Conservation (phyloP, 202 grass and related monocot species). For the Brachypodium distachyon region DNA sequence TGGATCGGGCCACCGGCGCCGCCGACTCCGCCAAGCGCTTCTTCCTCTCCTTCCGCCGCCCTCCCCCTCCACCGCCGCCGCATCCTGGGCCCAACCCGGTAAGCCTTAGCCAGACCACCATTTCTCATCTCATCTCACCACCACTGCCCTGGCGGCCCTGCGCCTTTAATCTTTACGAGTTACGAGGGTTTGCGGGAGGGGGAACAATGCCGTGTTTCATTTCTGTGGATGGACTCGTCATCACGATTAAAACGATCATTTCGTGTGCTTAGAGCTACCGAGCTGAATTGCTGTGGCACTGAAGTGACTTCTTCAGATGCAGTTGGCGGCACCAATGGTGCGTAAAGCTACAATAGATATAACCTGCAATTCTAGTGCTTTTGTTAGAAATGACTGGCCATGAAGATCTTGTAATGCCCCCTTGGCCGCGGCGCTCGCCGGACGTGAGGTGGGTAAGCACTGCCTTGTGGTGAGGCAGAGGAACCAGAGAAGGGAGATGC, state of each 20-base stretch:
- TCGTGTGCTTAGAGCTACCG: not conserved
- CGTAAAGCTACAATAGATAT: not conserved
- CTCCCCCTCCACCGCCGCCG: slow-evolving; percentile 5
- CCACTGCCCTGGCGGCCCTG: no score
- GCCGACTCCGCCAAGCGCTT: slow-evolving; percentile 55
- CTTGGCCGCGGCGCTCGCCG: no score
- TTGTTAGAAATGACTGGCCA: not conserved
- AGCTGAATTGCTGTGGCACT: not conserved
- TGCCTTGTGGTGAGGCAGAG: no score
- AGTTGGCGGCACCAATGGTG: not conserved
- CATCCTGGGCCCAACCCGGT: slow-evolving; percentile 40
- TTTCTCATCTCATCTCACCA: not conserved
- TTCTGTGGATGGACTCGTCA: not conserved
- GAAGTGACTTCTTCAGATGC: not conserved
- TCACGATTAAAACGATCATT: not conserved
- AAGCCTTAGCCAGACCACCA: not conserved
- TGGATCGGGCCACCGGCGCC: slow-evolving; percentile 46
- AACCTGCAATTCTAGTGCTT: not conserved
- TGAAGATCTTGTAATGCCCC: not conserved
- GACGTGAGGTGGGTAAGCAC: no score
- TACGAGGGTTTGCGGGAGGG: not conserved
- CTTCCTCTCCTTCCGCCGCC: slow-evolving; percentile 45
- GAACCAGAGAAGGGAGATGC: no score
- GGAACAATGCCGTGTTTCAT: not conserved
- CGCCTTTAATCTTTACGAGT: no score